Percentiles rank a stretch among this genome's conserved stretches.
These are phyloP conservation scores for Jacaranda copaia DNA, from an alignment of 257 asterid genomes.

Conservation along the genomic window DNA sequence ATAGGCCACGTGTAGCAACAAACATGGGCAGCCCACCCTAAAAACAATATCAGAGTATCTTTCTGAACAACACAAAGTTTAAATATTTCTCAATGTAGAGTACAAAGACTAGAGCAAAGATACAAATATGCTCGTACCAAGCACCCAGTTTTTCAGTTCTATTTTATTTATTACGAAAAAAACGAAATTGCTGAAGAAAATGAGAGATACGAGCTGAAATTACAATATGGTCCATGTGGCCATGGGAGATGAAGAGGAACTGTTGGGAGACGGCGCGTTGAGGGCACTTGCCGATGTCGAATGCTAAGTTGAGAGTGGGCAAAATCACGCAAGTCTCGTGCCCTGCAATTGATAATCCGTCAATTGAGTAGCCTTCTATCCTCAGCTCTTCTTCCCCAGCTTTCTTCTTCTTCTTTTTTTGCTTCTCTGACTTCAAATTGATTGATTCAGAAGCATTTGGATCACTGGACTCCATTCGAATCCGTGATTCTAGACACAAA, in stretches of 20 bases:
- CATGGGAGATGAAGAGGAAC: conserved; percentile 96
- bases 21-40: conserved; percentile 98
- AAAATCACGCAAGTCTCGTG: conserved; percentile 91
- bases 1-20: conserved; percentile 93
- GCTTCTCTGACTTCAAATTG: conserved; percentile 37
- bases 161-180: no score
- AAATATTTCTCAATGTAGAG: conserved; percentile 1
- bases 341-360: conserved; percentile 93
- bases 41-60: conserved; percentile 20
- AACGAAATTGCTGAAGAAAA: no score
- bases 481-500: not conserved
- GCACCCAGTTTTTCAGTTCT: not conserved
- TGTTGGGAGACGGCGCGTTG: conserved; percentile 93
- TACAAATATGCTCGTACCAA: not conserved
- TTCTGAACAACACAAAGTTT: not conserved
- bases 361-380: conserved; percentile 73
- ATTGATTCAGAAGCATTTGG: conserved; percentile 11
- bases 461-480: conserved; percentile 36
- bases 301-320: conserved; percentile 82
- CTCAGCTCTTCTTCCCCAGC: conserved; percentile 54
- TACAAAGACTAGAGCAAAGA: not conserved
- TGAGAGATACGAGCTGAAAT: conserved; percentile 16
- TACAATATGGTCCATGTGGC: conserved; percentile 98
- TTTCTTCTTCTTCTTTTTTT: conserved; percentile 51
- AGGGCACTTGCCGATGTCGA: conserved; percentile 97